phyloP scores from a whole-genome alignment of 2,329 filamentous ascomycete genomes.

The Aspergillus sp. region DNA sequence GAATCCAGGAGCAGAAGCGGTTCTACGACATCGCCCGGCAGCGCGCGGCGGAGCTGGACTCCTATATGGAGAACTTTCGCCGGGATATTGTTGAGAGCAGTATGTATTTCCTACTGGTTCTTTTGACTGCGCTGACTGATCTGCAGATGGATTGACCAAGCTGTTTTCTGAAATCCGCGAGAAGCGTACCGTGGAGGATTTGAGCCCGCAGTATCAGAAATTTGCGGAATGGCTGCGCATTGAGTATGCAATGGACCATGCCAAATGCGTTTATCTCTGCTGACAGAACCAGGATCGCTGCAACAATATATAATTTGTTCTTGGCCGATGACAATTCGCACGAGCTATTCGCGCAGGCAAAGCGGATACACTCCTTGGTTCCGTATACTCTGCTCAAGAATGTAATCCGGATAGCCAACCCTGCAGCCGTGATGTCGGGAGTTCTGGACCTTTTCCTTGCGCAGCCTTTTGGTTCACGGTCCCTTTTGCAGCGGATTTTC shows the following conservation, averaged over 20 bases:
- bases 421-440: conserved; percentile 92
- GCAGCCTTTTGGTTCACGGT: conserved; percentile 84
- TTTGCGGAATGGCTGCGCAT: conserved; percentile 98
- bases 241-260: conserved; percentile 44
- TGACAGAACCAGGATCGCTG: conserved; percentile 55
- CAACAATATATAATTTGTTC: conserved; percentile 94
- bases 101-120: conserved; percentile 35
- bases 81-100: conserved; percentile 61
- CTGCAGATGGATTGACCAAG: conserved; percentile 70
- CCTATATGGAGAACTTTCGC: conserved; percentile 85
- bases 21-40: conserved; percentile 94
- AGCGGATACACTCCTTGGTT: conserved; percentile 86
- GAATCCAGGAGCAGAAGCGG: conserved; percentile 81
- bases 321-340: conserved; percentile 96
- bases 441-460: conserved; percentile 91
- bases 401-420: conserved; percentile 91
- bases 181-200: conserved; percentile 75
- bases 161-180: conserved; percentile 88
- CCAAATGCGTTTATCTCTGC: background rate
- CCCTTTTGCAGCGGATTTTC: conserved; percentile 88
- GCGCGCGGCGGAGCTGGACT: conserved; percentile 83
- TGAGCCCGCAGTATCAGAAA: conserved; percentile 93
- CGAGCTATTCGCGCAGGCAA: conserved; percentile 87
- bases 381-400: conserved; percentile 93
- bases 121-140: conserved; percentile 22